These are phyloP conservation scores for Pontederia paniculata DNA, from an alignment of 176 grass and related monocot species.

Conservation along the genomic window DNA sequence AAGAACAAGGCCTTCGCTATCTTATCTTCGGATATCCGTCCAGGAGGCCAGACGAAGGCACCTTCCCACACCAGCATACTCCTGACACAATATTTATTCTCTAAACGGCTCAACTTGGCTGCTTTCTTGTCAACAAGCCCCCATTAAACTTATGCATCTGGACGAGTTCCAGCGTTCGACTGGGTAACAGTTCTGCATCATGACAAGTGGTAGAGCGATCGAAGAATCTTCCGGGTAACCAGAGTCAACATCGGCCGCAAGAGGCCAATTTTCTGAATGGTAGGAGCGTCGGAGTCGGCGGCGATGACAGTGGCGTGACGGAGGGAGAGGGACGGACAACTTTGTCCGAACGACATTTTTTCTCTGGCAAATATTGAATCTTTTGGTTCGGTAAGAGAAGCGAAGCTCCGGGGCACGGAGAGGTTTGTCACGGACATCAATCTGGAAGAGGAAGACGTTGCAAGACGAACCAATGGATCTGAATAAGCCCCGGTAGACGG, in stretches of 20 bases:
- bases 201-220: conserved; percentile 20
- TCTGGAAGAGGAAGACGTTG: conserved; percentile 67
- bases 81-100: conserved; percentile 2
- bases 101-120: conserved; percentile 9
- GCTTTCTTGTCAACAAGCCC: conserved; percentile 32
- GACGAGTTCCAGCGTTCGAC: conserved; percentile 44
- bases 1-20: conserved; percentile 66
- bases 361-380: neutral
- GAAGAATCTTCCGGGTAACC: conserved; percentile 28
- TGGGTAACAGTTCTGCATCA: conserved; percentile 38
- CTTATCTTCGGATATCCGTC: conserved; percentile 37
- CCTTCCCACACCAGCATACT: conserved; percentile 84
- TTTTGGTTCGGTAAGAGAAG: conserved; percentile 17
- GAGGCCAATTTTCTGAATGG: conserved; percentile 27
- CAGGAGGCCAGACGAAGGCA: conserved; percentile 71
- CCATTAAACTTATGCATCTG: conserved; percentile 26
- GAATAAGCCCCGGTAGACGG: conserved; percentile 42
- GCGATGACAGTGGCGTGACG: conserved; percentile 18
- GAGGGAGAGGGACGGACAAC: conserved; percentile 25
- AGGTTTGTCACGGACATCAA: conserved; percentile 8
- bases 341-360: neutral
- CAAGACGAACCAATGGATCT: conserved; percentile 27
- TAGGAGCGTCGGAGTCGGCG: neutral
- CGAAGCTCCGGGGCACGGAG: conserved; percentile 15
- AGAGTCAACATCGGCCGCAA: conserved; percentile 26